These are phyloP conservation scores for Discostella stelligeroides DNA, from an alignment of 108 stramenopile species.

Conservation along the genomic window DNA sequence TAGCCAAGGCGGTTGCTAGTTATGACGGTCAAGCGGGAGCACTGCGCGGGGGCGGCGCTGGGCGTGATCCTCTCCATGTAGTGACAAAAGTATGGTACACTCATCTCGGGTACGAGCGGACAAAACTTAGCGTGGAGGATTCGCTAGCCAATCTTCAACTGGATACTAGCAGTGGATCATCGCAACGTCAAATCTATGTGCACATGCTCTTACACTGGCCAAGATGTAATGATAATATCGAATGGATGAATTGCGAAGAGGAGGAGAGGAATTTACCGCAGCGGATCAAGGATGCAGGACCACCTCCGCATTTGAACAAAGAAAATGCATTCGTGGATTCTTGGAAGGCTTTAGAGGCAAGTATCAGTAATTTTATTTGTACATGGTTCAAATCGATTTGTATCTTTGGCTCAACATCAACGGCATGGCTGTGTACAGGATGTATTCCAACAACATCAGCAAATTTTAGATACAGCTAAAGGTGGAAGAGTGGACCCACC, in stretches of 20 bases:
- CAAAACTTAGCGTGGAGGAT: constrained; percentile 64
- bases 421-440: neutral
- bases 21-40: constrained; percentile 14
- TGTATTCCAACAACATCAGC: neutral
- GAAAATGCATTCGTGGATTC: constrained; percentile 80
- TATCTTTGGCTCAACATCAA: neutral
- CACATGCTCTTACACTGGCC: constrained; percentile 91
- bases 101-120: constrained; percentile 86
- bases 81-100: constrained; percentile 94
- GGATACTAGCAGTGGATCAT: constrained; percentile 11
- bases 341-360: constrained; percentile 82
- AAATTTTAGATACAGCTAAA: neutral
- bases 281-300: constrained; percentile 61
- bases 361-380: constrained; percentile 18
- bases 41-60: constrained; percentile 25
- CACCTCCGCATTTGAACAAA: constrained; percentile 71
- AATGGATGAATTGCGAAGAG: constrained; percentile 84
- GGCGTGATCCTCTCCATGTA: constrained; percentile 63
- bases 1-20: constrained; percentile 64
- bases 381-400: constrained; percentile 12
- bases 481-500: constrained; percentile 7
- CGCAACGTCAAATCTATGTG: constrained; percentile 45
- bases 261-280: constrained; percentile 70
- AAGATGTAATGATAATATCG: constrained; percentile 68
- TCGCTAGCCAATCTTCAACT: constrained; percentile 49